phyloP scores from a whole-genome alignment of 2,329 filamentous ascomycete genomes.

The Phaeosphaeria sp. region DNA sequence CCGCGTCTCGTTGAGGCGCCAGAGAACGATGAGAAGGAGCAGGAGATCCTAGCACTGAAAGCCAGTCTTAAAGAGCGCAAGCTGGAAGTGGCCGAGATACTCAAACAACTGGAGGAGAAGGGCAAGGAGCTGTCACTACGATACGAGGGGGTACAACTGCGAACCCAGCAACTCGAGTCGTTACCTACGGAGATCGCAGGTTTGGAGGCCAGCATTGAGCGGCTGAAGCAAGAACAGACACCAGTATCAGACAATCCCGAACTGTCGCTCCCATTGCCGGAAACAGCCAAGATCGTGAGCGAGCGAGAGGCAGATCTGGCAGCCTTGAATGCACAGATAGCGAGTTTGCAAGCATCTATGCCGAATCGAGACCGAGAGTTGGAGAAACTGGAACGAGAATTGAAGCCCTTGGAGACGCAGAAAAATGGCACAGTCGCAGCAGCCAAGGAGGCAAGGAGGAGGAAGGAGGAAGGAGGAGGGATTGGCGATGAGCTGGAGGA shows the following conservation, averaged over 20 bases:
- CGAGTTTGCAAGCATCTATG: slow-evolving; percentile 63
- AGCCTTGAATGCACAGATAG: slow-evolving; percentile 52
- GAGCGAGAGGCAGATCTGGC: slow-evolving; percentile 51
- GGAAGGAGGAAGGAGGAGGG: slow-evolving; percentile 69
- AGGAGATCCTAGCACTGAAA: slow-evolving; percentile 73
- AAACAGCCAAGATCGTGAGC: slow-evolving; percentile 50
- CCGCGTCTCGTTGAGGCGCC: slow-evolving; percentile 81
- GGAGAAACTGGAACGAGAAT: slow-evolving; percentile 70
- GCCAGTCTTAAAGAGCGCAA: slow-evolving; percentile 80
- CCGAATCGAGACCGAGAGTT: slow-evolving; percentile 72
- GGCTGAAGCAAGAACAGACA: slow-evolving; percentile 50
- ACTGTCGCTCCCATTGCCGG: slow-evolving; percentile 52
- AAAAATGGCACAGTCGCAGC: slow-evolving; percentile 69
- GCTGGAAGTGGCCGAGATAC: slow-evolving; percentile 74
- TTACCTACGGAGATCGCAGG: slow-evolving; percentile 61
- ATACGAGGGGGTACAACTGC: slow-evolving; percentile 62
- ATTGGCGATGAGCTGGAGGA: slow-evolving; percentile 77
- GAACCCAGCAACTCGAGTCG: slow-evolving; percentile 57
- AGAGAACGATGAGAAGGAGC: slow-evolving; percentile 68
- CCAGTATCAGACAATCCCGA: slow-evolving; percentile 47
- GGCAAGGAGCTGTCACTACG: slow-evolving; percentile 65
- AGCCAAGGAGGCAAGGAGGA: slow-evolving; percentile 72
- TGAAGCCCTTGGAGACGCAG: slow-evolving; percentile 72
- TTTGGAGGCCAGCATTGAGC: slow-evolving; percentile 58
- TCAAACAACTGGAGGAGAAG: slow-evolving; percentile 72